These are phyloP conservation scores for Talaromyces amestolkiae DNA, from an alignment of 2,329 filamentous ascomycete genomes.

Conservation along the genomic window DNA sequence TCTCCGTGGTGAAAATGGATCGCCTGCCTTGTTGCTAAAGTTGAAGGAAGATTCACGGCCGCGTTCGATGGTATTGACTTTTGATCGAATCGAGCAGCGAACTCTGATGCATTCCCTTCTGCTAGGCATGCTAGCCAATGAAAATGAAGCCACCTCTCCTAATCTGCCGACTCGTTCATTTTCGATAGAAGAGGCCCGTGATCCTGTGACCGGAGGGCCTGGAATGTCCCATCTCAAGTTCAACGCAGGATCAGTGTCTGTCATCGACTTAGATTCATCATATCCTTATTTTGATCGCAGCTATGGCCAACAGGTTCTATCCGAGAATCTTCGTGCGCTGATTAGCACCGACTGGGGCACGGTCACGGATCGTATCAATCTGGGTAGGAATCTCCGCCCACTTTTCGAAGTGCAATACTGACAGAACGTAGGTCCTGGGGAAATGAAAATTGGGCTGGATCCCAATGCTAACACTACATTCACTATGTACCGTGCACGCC, in stretches of 20 bases:
- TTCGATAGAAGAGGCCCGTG: conserved; percentile 55
- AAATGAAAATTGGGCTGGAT: conserved; percentile 65
- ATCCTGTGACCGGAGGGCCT: conserved; percentile 31
- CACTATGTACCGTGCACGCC: conserved; percentile 67
- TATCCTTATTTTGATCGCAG: conserved; percentile 53
- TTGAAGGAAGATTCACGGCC: conserved; percentile 64
- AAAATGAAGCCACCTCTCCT: conserved; percentile 67
- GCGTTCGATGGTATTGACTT: conserved; percentile 73
- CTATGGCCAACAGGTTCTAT: conserved; percentile 66
- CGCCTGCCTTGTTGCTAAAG: conserved; percentile 67
- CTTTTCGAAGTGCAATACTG: conserved; percentile 17
- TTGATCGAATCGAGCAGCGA: conserved; percentile 69
- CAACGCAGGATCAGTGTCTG: conserved; percentile 39
- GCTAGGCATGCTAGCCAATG: conserved; percentile 66
- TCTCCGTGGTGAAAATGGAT: conserved; percentile 67
- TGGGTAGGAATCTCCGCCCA: conserved; percentile 46
- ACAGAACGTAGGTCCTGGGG: conserved; percentile 57
- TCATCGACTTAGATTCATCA: conserved; percentile 69
- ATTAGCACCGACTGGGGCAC: conserved; percentile 73
- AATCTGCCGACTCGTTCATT: conserved; percentile 67
- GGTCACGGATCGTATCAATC: conserved; percentile 78
- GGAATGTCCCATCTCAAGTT: conserved; percentile 37
- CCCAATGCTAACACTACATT: conserved; percentile 61
- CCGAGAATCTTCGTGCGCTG: conserved; percentile 72
- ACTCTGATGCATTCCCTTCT: conserved; percentile 69